A percentile compares a stretch with the other conserved stretches of the same genome.
These are phyloP conservation scores for Camellia japonica DNA, from an alignment of 148 eudicot genomes.

Conservation along the genomic window DNA sequence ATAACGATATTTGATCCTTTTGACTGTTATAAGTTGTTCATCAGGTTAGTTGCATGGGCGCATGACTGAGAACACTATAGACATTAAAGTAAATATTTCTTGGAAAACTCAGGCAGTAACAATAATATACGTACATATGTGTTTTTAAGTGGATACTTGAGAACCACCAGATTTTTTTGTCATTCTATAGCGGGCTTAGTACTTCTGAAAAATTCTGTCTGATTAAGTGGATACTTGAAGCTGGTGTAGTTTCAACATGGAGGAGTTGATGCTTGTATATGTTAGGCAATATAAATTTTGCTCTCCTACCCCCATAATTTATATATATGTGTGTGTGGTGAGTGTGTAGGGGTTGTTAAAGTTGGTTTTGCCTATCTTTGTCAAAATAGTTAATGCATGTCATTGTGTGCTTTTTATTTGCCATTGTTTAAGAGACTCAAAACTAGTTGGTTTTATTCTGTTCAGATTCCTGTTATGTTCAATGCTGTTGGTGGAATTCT, in stretches of 20 bases:
- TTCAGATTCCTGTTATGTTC: constrained; percentile 76
- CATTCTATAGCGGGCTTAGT: background rate
- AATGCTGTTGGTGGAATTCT: constrained; percentile 98
- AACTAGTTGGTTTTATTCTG: constrained; percentile 9
- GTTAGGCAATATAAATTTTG: background rate
- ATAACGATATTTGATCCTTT: constrained; percentile 6
- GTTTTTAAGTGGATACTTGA: background rate
- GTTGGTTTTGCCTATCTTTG: background rate
- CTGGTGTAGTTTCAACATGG: background rate
- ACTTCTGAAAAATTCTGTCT: background rate
- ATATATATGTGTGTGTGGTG: too few species aligned
- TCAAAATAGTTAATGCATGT: background rate
- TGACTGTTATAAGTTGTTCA: background rate
- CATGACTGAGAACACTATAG: background rate
- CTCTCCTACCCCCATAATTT: background rate
- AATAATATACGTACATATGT: background rate
- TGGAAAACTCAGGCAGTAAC: background rate
- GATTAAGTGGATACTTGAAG: background rate
- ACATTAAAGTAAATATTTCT: background rate
- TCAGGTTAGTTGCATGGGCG: background rate
- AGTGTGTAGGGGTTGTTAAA: background rate
- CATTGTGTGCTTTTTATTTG: background rate
- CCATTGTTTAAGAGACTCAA: background rate
- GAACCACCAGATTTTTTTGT: background rate
- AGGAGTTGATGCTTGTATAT: background rate